These are phyloP conservation scores for Casuarina glauca DNA, from an alignment of 306 rosid species.

Conservation along the genomic window DNA sequence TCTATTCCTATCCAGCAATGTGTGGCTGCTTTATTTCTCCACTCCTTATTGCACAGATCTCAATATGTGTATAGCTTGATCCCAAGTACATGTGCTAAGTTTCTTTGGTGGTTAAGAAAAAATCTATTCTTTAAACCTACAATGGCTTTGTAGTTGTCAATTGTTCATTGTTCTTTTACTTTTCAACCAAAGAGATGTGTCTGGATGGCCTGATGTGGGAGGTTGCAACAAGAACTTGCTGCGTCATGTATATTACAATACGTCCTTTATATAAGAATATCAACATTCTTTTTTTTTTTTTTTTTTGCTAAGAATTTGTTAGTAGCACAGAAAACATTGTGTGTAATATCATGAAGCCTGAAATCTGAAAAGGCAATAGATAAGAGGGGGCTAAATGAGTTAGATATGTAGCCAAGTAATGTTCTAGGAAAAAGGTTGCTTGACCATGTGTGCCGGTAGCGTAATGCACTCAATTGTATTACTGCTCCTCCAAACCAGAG, in stretches of 20 bases:
- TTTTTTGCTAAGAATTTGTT: not conserved
- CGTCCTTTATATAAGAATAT: not conserved
- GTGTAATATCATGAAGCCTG: not conserved
- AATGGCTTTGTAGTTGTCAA: not conserved
- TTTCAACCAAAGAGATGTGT: not conserved
- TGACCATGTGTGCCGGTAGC: not conserved
- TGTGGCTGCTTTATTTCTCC: not conserved
- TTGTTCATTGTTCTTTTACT: not conserved
- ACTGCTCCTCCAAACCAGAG: slow-evolving; percentile 4
- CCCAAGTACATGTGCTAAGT: not conserved
- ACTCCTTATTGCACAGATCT: not conserved
- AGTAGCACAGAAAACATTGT: not conserved
- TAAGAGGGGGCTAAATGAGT: not conserved
- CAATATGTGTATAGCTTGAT: not conserved
- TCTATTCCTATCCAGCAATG: not conserved
- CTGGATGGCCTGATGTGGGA: not conserved
- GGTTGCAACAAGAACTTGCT: not conserved
- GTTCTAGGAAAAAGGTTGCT: not conserved
- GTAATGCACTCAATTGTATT: not conserved
- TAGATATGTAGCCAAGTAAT: not conserved
- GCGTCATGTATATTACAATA: not conserved
- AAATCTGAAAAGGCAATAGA: not conserved
- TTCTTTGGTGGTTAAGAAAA: not conserved
- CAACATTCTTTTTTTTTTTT: not conserved
- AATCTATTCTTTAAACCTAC: not conserved